phyloP scores from a whole-genome alignment of 257 asterid species.

The Ophiorrhiza pumila region DNA sequence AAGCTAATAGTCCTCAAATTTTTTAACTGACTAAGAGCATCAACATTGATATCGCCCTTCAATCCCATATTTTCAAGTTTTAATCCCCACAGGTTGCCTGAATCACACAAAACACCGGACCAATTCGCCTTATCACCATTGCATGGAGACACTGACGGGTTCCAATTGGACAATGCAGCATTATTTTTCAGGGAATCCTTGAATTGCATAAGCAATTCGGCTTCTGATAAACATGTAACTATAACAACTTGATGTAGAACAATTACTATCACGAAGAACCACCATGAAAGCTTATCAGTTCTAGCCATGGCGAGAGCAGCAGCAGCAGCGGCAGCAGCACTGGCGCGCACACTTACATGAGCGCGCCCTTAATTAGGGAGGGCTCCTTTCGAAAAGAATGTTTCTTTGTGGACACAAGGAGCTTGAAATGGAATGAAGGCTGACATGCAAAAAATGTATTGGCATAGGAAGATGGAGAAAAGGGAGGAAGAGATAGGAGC shows the following conservation, averaged over 20 bases:
- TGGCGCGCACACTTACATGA: constrained; percentile 49
- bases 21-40: constrained; percentile 39
- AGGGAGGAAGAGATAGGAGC: constrained; percentile 18
- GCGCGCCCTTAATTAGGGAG: constrained; percentile 43
- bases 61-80: constrained; percentile 62
- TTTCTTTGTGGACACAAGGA: constrained; percentile 20
- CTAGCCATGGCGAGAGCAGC: constrained; percentile 30
- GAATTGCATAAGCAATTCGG: constrained; percentile 43
- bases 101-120: constrained; percentile 44
- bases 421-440: constrained; percentile 29
- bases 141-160: constrained; percentile 30
- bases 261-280: neutral
- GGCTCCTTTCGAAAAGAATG: constrained; percentile 23
- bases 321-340: constrained; percentile 1
- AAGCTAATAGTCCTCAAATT: constrained; percentile 54
- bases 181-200: constrained; percentile 30
- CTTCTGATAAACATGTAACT: constrained; percentile 24
- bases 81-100: constrained; percentile 58
- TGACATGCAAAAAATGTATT: constrained; percentile 17
- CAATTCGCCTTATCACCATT: constrained; percentile 30
- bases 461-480: constrained; percentile 17
- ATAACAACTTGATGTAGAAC: constrained; percentile 2
- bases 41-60: constrained; percentile 55
- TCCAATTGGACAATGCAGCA: constrained; percentile 38
- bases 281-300: neutral